These are phyloP conservation scores for Cucumis sativus DNA, from an alignment of 306 rosid genomes.

Conservation along the genomic window DNA sequence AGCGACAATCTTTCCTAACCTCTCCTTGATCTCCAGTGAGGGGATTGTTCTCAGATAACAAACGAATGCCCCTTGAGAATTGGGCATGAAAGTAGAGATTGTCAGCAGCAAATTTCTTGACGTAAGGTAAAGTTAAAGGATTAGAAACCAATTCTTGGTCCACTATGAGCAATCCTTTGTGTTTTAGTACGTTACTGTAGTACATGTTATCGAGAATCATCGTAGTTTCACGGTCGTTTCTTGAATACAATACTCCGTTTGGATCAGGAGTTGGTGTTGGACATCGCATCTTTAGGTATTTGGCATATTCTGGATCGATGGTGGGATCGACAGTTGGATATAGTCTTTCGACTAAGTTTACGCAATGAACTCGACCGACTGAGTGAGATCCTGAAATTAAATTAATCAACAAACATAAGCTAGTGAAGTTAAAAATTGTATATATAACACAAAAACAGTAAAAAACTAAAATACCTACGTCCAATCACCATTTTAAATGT, in stretches of 20 bases:
- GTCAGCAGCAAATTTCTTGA: constrained; percentile 59
- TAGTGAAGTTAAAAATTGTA: too few species aligned
- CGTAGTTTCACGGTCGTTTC: constrained; percentile 57
- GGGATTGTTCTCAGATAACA: constrained; percentile 61
- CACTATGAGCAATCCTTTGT: constrained; percentile 54
- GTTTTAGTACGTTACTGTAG: constrained; percentile 47
- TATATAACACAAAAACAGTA: too few species aligned
- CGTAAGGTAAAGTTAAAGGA: constrained; percentile 51
- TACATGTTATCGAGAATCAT: constrained; percentile 70
- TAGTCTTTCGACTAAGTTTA: constrained; percentile 42
- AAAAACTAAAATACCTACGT: too few species aligned
- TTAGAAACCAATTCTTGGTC: constrained; percentile 53
- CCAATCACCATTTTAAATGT: too few species aligned
- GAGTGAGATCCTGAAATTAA: constrained; percentile 58
- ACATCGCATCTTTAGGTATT: constrained; percentile 52
- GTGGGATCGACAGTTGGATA: constrained; percentile 57
- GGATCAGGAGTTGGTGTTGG: constrained; percentile 61
- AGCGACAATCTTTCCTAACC: constrained; percentile 70
- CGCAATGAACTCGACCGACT: constrained; percentile 71
- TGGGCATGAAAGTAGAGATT: constrained; percentile 53
- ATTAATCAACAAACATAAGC: too few species aligned
- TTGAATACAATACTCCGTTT: constrained; percentile 28
- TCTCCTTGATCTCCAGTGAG: constrained; percentile 46
- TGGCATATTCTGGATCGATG: constrained; percentile 37
- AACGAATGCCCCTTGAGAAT: constrained; percentile 39